phyloP scores from a whole-genome alignment of 2,329 filamentous ascomycete species.

The Colletotrichum musicola region DNA sequence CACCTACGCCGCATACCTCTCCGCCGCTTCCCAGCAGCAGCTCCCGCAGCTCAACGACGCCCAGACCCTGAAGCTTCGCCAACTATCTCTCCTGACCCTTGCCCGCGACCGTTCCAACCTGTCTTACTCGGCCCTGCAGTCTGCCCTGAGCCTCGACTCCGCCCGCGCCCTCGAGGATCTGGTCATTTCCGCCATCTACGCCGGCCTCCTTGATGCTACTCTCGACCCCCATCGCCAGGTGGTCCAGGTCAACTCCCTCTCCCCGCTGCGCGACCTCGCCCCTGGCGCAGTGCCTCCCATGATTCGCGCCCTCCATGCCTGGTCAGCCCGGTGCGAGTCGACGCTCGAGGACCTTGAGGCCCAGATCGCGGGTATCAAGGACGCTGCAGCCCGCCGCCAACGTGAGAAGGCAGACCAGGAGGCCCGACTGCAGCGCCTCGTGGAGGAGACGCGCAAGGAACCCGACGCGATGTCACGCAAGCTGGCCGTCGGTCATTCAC shows the following conservation, averaged over 20 bases:
- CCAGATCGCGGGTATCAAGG: slow-evolving; percentile 77
- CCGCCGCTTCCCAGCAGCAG: slow-evolving; percentile 44
- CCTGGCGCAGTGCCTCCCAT: slow-evolving; percentile 79
- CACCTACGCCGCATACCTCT: slow-evolving; percentile 81
- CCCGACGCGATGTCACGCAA: slow-evolving; percentile 41
- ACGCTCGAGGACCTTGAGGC: slow-evolving; percentile 81
- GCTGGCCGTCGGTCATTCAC: slow-evolving; percentile 26
- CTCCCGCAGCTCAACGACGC: slow-evolving; percentile 79
- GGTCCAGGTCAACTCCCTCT: slow-evolving; percentile 83
- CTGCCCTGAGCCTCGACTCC: slow-evolving; percentile 74
- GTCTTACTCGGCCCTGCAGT: slow-evolving; percentile 78
- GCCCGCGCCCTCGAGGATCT: slow-evolving; percentile 84
- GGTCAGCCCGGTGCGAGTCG: slow-evolving; percentile 81
- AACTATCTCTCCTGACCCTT: slow-evolving; percentile 88
- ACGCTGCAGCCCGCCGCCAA: slow-evolving; percentile 66
- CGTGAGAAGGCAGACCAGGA: slow-evolving; percentile 62
- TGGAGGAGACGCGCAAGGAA: slow-evolving; percentile 58
- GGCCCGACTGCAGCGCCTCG: slow-evolving; percentile 60
- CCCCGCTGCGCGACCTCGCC: slow-evolving; percentile 86
- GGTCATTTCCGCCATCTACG: slow-evolving; percentile 89
- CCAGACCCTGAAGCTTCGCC: slow-evolving; percentile 87
- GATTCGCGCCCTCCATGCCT: slow-evolving; percentile 75
- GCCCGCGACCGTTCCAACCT: slow-evolving; percentile 76
- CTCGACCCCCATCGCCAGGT: slow-evolving; percentile 82
- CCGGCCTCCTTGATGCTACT: slow-evolving; percentile 83